A percentile compares a stretch with the other conserved stretches of the same genome.
phyloP scores from a whole-genome alignment of 257 asterid species.

The Handroanthus guayacan region DNA sequence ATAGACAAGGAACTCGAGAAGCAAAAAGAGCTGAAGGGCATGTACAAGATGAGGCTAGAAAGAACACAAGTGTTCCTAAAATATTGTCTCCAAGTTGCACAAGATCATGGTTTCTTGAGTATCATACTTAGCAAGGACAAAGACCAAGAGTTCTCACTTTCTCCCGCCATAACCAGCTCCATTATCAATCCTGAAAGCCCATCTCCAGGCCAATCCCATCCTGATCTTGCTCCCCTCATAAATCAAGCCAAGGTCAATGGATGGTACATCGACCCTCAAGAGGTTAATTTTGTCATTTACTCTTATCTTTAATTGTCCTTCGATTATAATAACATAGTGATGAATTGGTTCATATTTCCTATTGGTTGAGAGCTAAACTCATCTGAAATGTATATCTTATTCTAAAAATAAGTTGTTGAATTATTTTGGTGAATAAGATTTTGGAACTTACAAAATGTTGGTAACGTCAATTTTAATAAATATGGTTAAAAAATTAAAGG shows the following conservation, averaged over 20 bases:
- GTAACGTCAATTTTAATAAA: too few species aligned
- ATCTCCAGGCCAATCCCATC: conserved; percentile 39
- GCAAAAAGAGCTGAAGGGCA: conserved; percentile 47
- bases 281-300: conserved; percentile 49
- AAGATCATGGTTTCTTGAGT: conserved; percentile 73
- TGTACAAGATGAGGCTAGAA: conserved; percentile 51
- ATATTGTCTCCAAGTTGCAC: conserved; percentile 69
- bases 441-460: too few species aligned
- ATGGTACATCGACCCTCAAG: conserved; percentile 73
- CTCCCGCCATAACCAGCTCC: conserved; percentile 25
- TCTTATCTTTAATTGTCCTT: background rate
- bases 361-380: too few species aligned
- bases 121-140: conserved; percentile 51
- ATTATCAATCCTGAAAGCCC: conserved; percentile 36
- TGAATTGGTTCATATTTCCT: too few species aligned
- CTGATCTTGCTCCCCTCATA: conserved; percentile 48
- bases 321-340: too few species aligned
- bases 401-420: too few species aligned
- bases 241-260: conserved; percentile 66
- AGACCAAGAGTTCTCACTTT: conserved; percentile 32
- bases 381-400: too few species aligned
- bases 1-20: conserved; percentile 53
- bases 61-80: conserved; percentile 52
- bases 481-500: too few species aligned
- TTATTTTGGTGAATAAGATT: too few species aligned